A percentile compares a stretch with the other conserved stretches of the same genome.
phyloP scores from a whole-genome alignment of 306 rosid genomes.

The Lathyrus oleraceus region DNA sequence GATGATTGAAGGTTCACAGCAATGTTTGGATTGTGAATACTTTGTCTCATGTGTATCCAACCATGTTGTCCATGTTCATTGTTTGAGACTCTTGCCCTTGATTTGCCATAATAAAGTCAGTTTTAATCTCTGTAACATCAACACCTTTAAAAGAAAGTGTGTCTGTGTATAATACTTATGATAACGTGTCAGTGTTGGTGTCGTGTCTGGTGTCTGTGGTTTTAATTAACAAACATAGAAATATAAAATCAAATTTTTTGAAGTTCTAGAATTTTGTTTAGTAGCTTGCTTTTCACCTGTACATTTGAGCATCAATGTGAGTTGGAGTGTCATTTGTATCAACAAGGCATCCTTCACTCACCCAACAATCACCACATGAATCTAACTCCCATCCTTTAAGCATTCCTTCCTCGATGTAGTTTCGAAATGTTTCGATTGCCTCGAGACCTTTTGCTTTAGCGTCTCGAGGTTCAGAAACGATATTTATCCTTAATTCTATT shows the following conservation, averaged over 20 bases:
- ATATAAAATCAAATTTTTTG: not conserved
- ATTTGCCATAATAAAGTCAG: slow-evolving; percentile 23
- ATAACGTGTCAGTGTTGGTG: no score
- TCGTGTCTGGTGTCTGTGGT: no score
- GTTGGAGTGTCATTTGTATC: slow-evolving; percentile 65
- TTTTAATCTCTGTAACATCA: not conserved
- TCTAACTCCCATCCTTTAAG: slow-evolving; percentile 89
- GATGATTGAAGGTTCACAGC: slow-evolving; percentile 82
- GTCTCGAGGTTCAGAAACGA: slow-evolving; percentile 62
- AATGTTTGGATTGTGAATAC: slow-evolving; percentile 90
- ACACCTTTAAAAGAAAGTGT: no score
- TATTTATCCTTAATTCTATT: slow-evolving; percentile 64
- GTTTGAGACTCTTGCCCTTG: slow-evolving; percentile 71
- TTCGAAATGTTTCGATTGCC: slow-evolving; percentile 65
- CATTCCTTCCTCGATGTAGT: slow-evolving; percentile 72
- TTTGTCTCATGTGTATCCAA: slow-evolving; percentile 81
- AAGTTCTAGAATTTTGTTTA: slow-evolving; percentile 2
- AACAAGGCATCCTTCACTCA: slow-evolving; percentile 84
- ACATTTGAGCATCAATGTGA: slow-evolving; percentile 82
- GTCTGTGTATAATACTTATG: no score
- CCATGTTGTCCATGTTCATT: slow-evolving; percentile 64
- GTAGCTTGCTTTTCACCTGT: slow-evolving; percentile 52
- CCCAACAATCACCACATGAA: slow-evolving; percentile 94
- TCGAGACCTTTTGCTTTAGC: slow-evolving; percentile 74
- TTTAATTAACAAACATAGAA: no score